Base-by-base conservation (phyloP, 805 yeast genomes). In the Lachancea sp. region DNA sequence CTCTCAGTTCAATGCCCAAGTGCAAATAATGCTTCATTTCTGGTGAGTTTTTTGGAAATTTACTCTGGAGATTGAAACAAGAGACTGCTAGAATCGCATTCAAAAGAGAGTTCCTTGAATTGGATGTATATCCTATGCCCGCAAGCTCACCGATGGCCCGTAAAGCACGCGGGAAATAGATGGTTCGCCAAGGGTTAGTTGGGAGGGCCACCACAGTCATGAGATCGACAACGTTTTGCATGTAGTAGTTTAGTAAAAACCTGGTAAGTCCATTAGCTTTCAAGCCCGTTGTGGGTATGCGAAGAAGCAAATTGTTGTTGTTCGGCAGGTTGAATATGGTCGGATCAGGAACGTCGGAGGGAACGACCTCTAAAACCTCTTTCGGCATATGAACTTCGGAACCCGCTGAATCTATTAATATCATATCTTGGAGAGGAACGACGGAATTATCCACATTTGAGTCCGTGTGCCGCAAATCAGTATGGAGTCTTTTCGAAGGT, bases 141-240 rank as follows among this genome's bases (percentile, higher is more conserved):
- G 80, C 74, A 19, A 85, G 63, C 54, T 87, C 95, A 3, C 95
- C 95, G 19, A 87, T 68, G 0, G 95, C 95, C 68, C 75, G 70
- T 23, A 83, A 61, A 1, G 95, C 95, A 36, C 92, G 63, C 0
- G 95, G 95, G 45, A 86, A 78, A 60, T 84, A 86, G n/a, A 85
- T 77, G 2, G 82, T 78, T 51, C 81, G 82, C 95, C 95, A 87
- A 0, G 95, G 95, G 55, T 84, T 87, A 46, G 80, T 83, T 0
- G 83, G 76, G 36, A 78, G 68, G 1, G 79, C 76, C 17, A 80
- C 74, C 3, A 80, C 87, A 0, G 86, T 76, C 87, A 82, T 80
- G 40, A 77, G 61, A 56, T 84, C 92, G 0, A 90, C 90, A 1
- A 87, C 92, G 47, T 79, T 77, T 13, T 80, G 75, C 13, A 76